Percentiles rank a stretch among this genome's conserved stretches.
Evolutionary conservation across 2,329 filamentous ascomycete genomes (phyloP).

Genomic region (Diaporthe humulicola): DNA sequence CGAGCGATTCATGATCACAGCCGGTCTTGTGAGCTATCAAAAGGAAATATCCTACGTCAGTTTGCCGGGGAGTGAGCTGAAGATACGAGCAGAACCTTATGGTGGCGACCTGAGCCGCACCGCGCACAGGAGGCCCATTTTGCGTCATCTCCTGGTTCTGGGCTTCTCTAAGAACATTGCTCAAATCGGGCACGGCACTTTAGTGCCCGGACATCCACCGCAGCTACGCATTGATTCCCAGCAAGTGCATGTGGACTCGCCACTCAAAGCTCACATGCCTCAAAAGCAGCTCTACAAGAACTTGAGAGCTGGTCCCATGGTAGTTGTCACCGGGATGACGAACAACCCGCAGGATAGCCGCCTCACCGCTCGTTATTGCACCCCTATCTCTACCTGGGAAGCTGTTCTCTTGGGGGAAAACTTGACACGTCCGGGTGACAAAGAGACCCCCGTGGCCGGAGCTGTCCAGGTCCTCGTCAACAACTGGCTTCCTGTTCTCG

Average conservation of each 20-base stretch:
- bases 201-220: background rate
- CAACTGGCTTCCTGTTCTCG: conserved; percentile 31
- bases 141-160: conserved; percentile 23
- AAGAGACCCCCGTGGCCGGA: background rate
- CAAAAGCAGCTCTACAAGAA: conserved; percentile 13
- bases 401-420: conserved; percentile 20
- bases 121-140: background rate
- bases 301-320: conserved; percentile 11
- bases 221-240: conserved; percentile 24
- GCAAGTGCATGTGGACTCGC: conserved; percentile 2
- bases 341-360: background rate
- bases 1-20: conserved; percentile 2
- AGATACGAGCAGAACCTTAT: conserved; percentile 22
- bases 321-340: conserved; percentile 19
- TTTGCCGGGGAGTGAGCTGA: background rate
- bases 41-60: background rate
- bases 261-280: background rate
- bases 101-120: conserved; percentile 16
- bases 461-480: conserved; percentile 20
- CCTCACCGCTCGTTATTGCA: conserved; percentile 25
- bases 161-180: conserved; percentile 34
- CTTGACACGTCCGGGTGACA: background rate
- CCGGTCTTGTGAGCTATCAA: conserved; percentile 8
- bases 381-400: conserved; percentile 24
- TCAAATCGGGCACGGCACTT: conserved; percentile 15